Conservation (phyloP, 2,329 filamentous ascomycete genomes). For the Diaporthe ilicicola region DNA sequence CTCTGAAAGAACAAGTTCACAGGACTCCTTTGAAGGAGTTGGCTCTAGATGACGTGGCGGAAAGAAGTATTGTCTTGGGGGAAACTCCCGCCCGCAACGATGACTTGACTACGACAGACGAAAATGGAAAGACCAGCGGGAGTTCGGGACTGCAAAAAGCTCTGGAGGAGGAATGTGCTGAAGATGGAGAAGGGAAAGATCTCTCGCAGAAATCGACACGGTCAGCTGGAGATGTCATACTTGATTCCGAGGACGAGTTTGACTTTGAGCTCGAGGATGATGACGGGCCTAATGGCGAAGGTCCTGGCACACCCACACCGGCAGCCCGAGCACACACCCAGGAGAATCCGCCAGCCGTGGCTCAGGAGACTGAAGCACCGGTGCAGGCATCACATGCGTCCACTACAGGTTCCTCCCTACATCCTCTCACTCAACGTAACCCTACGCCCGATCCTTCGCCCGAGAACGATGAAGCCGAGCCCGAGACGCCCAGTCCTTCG, state of each 20-base stretch:
- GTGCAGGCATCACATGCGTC: neutral
- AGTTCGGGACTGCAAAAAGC: neutral
- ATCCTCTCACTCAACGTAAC: neutral
- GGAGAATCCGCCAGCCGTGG: too few relatives aligned
- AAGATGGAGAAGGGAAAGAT: neutral
- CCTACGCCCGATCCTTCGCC: conserved; percentile 17
- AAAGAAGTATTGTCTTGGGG: conserved; percentile 31
- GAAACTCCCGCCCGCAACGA: neutral
- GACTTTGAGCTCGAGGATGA: conserved; percentile 42
- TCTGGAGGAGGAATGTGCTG: neutral
- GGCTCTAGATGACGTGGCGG: conserved; percentile 9
- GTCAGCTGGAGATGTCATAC: conserved; percentile 49
- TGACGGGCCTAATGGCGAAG: conserved; percentile 32
- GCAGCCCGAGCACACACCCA: conserved; percentile 24
- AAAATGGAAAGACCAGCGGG: neutral
- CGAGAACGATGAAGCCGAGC: conserved; percentile 29
- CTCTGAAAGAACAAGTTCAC: neutral
- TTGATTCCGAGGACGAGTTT: conserved; percentile 59
- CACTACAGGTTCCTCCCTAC: neutral
- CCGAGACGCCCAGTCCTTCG: conserved; percentile 28
- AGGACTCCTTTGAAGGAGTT: conserved; percentile 34
- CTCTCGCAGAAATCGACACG: conserved; percentile 7
- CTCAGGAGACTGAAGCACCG: neutral
- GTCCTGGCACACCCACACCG: conserved; percentile 38
- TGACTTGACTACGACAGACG: neutral